Conservation (phyloP, 2,329 filamentous ascomycete species). For the Cladophialophora yegresii region DNA sequence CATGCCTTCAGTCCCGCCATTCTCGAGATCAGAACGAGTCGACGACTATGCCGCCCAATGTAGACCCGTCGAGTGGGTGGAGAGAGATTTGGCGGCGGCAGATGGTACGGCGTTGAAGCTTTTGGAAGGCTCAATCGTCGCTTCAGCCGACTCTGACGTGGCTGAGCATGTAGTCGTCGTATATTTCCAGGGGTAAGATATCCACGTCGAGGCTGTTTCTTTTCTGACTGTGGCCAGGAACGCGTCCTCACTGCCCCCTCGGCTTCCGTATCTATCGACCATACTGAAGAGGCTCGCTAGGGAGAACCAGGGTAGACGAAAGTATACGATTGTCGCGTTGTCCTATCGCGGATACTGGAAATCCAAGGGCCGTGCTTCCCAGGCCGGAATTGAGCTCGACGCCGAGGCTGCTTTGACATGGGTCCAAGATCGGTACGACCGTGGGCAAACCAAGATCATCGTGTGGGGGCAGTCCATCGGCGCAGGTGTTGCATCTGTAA, state of each 20-base stretch:
- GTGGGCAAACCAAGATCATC: conserved; percentile 48
- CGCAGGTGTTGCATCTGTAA: conserved; percentile 65
- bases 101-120: conserved; percentile 69
- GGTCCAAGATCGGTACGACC: conserved; percentile 53
- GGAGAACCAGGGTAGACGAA: conserved; percentile 20
- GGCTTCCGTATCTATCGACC: conserved; percentile 51
- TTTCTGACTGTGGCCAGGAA: conserved; percentile 40
- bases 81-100: conserved; percentile 60
- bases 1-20: conserved; percentile 73
- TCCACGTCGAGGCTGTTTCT: not conserved
- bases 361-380: conserved; percentile 67
- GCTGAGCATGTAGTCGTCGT: conserved; percentile 45
- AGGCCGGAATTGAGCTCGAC: conserved; percentile 69
- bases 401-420: conserved; percentile 65
- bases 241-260: conserved; percentile 49
- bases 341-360: conserved; percentile 76
- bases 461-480: conserved; percentile 81
- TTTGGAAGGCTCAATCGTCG: conserved; percentile 50
- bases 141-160: not conserved
- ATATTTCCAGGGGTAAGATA: conserved; percentile 52
- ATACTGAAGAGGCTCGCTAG: conserved; percentile 41
- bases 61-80: conserved; percentile 66
- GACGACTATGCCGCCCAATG: conserved; percentile 63
- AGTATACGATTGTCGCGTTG: conserved; percentile 50
- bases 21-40: conserved; percentile 67